Evolutionary conservation across 176 grass and related monocot species (phyloP), one percentile per base, ranked within the genome.

Genomic region (Hordeum marinum): DNA sequence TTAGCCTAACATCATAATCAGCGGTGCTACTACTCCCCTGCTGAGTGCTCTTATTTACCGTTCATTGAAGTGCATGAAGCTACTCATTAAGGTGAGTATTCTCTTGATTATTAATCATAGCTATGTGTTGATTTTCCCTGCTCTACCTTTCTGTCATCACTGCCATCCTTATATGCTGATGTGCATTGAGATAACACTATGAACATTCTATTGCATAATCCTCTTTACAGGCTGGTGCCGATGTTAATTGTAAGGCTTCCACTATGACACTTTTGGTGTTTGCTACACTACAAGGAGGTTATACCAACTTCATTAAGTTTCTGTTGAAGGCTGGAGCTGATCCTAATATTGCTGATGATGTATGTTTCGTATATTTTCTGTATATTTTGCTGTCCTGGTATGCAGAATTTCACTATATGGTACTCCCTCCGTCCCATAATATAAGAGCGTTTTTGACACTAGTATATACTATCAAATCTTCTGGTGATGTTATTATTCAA

Each of bases 41-140:
- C 61, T 42, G 8, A 52, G 66, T 79, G 31, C 86, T 84, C 7
- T 88, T 24, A 8, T 63, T n/a, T 79, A 54, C 68, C 75, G 67
- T 58, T 88, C 81, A 14, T 31, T 88, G 67, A 88, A 88, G 81
- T 88, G 81, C 76, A 74, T 84, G 81, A 84, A 88, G 34, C 81
- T 88, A 88, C 87, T 88, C 18, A 78, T 84, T 25, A 84, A 88
- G 87, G 81, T 58, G 41, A 84, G 80, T 84, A 64, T 72, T 79
- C 18, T 80, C 29, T 63, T 7, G 8, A 69, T 78, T 54, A 75
- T 50, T 71, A 37, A 63, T 78, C 41, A 41, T 62, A 63, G 11
- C 11, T 42, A 57, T 81, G 24, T 26, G 68, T 10, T 45, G 5
- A 65, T 84, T 84, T 58, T 80, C 8, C 34, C 31, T 74, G 34